phyloP scores from a whole-genome alignment of 805 yeast species.

The Suhomyces pyralidae region DNA sequence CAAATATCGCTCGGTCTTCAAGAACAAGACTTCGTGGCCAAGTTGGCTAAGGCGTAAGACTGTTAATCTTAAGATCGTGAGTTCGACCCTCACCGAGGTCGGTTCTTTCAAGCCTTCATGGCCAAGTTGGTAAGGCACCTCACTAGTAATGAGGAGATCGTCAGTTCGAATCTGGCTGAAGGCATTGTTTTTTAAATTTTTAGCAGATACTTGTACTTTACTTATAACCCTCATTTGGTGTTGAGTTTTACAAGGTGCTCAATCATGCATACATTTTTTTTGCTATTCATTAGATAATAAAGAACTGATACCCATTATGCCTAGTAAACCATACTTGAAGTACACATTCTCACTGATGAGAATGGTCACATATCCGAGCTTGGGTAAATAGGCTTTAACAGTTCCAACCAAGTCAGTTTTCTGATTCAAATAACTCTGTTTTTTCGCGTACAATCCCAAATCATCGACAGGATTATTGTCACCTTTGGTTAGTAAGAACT shows the following conservation, averaged over 20 bases:
- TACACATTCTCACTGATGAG: slow-evolving; percentile 85
- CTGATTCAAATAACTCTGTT: slow-evolving; percentile 73
- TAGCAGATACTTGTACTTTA: neutral
- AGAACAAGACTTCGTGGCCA: slow-evolving; percentile 23
- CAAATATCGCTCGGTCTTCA: neutral
- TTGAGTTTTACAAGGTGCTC: neutral
- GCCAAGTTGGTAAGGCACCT: slow-evolving; percentile 36
- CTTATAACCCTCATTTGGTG: no score
- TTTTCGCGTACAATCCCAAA: slow-evolving; percentile 74
- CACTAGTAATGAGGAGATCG: slow-evolving; percentile 37
- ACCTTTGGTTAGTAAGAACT: slow-evolving; percentile 86
- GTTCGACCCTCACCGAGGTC: slow-evolving; percentile 40
- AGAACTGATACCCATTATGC: slow-evolving; percentile 67
- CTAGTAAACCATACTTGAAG: slow-evolving; percentile 76
- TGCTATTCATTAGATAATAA: slow-evolving; percentile 37
- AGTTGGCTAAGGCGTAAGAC: slow-evolving; percentile 37
- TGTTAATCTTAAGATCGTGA: slow-evolving; percentile 37
- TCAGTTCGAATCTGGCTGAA: slow-evolving; percentile 31
- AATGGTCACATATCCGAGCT: slow-evolving; percentile 86
- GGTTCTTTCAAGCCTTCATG: slow-evolving; percentile 20
- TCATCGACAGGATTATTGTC: slow-evolving; percentile 95
- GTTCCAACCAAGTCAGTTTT: slow-evolving; percentile 80
- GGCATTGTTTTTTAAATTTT: slow-evolving; percentile 15
- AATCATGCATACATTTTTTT: neutral
- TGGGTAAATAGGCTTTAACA: slow-evolving; percentile 90